A percentile compares a stretch with the other conserved stretches of the same genome.
phyloP scores from a whole-genome alignment of 345 rosid species.

The Passiflora organensis region DNA sequence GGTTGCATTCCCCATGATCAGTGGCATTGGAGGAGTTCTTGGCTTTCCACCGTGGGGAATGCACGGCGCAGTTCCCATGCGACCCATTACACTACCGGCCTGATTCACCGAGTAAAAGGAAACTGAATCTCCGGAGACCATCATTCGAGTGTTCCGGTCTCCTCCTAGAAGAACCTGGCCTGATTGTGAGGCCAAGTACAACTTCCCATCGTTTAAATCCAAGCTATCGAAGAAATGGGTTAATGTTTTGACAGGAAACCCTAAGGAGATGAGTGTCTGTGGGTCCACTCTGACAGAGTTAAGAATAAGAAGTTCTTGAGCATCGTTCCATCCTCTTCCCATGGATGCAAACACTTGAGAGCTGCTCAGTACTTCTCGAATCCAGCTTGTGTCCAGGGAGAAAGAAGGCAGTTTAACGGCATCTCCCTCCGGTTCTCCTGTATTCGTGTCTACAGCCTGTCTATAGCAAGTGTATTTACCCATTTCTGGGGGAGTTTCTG shows the following conservation, averaged over 20 bases:
- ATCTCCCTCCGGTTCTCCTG: slow-evolving; percentile 35
- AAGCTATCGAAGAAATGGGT: slow-evolving; percentile 12
- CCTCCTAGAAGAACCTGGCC: slow-evolving; percentile 23
- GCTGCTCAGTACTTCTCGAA: slow-evolving; percentile 27
- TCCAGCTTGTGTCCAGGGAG: slow-evolving; percentile 25
- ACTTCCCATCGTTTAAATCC: slow-evolving; percentile 31
- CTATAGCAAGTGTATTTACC: slow-evolving; percentile 26
- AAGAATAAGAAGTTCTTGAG: slow-evolving; percentile 21
- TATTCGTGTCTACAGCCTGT: slow-evolving; percentile 28
- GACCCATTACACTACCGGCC: background rate
- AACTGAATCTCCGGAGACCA: slow-evolving; percentile 2
- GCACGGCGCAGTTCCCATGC: slow-evolving; percentile 21
- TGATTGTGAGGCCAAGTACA: slow-evolving; percentile 34
- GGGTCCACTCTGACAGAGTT: slow-evolving; percentile 23
- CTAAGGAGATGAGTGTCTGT: slow-evolving; percentile 31
- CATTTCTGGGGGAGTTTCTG: slow-evolving; percentile 3
- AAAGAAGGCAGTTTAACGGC: slow-evolving; percentile 12
- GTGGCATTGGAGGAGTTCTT: background rate
- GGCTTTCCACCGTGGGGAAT: background rate
- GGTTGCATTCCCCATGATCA: slow-evolving; percentile 10
- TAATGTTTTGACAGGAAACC: slow-evolving; percentile 29
- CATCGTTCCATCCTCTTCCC: slow-evolving; percentile 26
- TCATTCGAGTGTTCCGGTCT: slow-evolving; percentile 2
- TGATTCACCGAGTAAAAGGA: background rate
- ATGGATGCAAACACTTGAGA: slow-evolving; percentile 28